A percentile compares a stretch with the other conserved stretches of the same genome.
Evolutionary conservation across 495 filamentous ascomycete species (phyloP).

Genomic region (Halenospora varia): DNA sequence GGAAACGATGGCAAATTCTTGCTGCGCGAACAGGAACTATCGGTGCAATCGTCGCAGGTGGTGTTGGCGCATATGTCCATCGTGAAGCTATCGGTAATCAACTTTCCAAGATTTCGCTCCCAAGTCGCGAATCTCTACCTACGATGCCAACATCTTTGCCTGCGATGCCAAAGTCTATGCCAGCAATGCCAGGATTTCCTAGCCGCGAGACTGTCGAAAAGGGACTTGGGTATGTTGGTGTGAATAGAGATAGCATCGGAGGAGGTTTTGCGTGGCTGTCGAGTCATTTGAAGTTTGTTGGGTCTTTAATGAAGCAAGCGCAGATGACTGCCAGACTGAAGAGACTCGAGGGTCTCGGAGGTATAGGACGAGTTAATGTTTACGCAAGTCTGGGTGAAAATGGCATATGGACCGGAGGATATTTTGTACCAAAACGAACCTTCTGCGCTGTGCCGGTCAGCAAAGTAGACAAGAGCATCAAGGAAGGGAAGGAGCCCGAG

Average conservation of each 20-base stretch:
- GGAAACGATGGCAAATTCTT: constrained; percentile 70
- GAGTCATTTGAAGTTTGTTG: constrained; percentile 89
- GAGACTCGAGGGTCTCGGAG: constrained; percentile 10
- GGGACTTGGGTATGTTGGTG: constrained; percentile 11
- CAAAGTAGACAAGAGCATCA: constrained; percentile 26
- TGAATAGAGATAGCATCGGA: constrained; percentile 19
- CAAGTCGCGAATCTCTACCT: not conserved
- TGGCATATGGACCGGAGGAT: constrained; percentile 48
- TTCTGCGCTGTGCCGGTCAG: constrained; percentile 43
- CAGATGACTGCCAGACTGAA: constrained; percentile 60
- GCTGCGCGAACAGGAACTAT: constrained; percentile 80
- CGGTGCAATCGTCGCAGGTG: constrained; percentile 74
- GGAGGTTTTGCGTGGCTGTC: constrained; percentile 65
- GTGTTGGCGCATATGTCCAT: constrained; percentile 80
- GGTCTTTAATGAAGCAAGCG: constrained; percentile 70
- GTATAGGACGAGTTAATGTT: constrained; percentile 29
- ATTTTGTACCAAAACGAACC: constrained; percentile 48
- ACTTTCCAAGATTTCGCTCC: constrained; percentile 3
- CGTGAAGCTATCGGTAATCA: constrained; percentile 58
- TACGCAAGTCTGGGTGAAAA: constrained; percentile 44
- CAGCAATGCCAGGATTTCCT: not conserved
- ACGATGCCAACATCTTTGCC: not conserved
- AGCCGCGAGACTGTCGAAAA: constrained; percentile 3
- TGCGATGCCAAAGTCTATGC: not conserved
- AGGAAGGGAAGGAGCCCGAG: constrained; percentile 2